These are phyloP conservation scores for Guyanaporus albipodus DNA, from an alignment of 768 basidiomycete species.

Conservation along the genomic window DNA sequence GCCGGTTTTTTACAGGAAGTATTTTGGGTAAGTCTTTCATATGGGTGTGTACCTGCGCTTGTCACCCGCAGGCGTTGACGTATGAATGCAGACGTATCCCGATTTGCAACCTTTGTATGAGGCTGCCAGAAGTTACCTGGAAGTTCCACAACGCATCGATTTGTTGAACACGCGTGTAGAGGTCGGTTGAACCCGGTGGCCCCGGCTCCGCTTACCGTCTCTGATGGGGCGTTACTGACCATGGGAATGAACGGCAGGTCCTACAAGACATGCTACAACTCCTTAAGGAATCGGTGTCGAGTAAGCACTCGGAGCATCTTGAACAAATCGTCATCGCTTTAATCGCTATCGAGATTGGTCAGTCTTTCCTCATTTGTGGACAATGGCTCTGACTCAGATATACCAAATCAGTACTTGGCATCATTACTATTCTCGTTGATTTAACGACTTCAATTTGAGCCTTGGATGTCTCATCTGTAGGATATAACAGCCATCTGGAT, in stretches of 20 bases:
- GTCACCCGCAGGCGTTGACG: conserved; percentile 18
- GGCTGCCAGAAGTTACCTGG: conserved; percentile 89
- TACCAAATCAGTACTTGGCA: conserved; percentile 64
- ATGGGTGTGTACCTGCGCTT: neutral
- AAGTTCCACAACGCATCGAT: conserved; percentile 92
- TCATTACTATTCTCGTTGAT: conserved; percentile 88
- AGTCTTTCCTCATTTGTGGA: conserved; percentile 8
- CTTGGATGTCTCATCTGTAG: conserved; percentile 8
- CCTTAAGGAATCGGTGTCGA: conserved; percentile 91
- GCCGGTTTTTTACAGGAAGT: conserved; percentile 57
- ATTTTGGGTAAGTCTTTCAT: conserved; percentile 72
- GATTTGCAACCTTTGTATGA: conserved; percentile 95
- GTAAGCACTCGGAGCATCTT: conserved; percentile 82
- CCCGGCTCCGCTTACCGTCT: conserved; percentile 2
- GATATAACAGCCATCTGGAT: conserved; percentile 2
- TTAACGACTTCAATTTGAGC: conserved; percentile 68
- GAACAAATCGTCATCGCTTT: conserved; percentile 92
- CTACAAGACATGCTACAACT: conserved; percentile 96
- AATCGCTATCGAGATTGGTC: conserved; percentile 86
- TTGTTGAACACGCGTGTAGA: conserved; percentile 92
- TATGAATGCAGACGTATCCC: conserved; percentile 70
- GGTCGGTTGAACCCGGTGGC: conserved; percentile 44
- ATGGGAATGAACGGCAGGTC: conserved; percentile 46
- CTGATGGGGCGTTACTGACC: conserved; percentile 4
- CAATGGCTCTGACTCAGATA: conserved; percentile 2